phyloP scores from a whole-genome alignment of 495 filamentous ascomycete genomes.

The Neurospora pannonica region DNA sequence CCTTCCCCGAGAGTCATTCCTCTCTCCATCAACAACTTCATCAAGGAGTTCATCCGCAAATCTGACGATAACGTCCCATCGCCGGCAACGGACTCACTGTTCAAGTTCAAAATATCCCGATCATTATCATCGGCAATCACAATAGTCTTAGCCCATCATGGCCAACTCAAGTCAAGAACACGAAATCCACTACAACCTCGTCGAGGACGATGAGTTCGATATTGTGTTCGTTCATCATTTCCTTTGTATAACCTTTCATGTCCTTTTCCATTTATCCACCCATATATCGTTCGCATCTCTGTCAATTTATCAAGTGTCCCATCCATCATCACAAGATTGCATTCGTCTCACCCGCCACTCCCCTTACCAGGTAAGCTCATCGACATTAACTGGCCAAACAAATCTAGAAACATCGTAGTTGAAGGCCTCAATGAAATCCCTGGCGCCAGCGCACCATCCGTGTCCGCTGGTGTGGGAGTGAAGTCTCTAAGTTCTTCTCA shows the following conservation, averaged over 20 bases:
- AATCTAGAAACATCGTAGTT: not conserved
- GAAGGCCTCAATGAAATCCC: constrained; percentile 6
- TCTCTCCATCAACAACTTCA: not conserved
- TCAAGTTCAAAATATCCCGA: not conserved
- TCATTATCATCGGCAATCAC: not conserved
- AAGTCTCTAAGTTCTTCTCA: not conserved
- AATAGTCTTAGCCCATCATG: not conserved
- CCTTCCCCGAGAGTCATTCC: not conserved
- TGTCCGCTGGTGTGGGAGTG: not conserved
- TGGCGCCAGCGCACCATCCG: not conserved
- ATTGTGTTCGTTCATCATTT: constrained; percentile 25
- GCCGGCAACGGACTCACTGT: not conserved
- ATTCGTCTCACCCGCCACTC: not conserved
- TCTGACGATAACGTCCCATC: not conserved
- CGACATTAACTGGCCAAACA: not conserved
- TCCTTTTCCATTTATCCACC: not conserved
- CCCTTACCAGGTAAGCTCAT: not conserved
- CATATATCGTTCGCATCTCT: not conserved
- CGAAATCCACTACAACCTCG: constrained; percentile 23
- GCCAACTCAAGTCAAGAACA: not conserved
- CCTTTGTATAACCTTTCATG: constrained; percentile 4
- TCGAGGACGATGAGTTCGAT: constrained; percentile 38
- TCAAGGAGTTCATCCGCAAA: not conserved
- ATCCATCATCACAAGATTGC: not conserved
- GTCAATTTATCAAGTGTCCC: not conserved